Evolutionary conservation across 768 basidiomycete species (phyloP).

Genomic region (Plicaturopsis crispa): DNA sequence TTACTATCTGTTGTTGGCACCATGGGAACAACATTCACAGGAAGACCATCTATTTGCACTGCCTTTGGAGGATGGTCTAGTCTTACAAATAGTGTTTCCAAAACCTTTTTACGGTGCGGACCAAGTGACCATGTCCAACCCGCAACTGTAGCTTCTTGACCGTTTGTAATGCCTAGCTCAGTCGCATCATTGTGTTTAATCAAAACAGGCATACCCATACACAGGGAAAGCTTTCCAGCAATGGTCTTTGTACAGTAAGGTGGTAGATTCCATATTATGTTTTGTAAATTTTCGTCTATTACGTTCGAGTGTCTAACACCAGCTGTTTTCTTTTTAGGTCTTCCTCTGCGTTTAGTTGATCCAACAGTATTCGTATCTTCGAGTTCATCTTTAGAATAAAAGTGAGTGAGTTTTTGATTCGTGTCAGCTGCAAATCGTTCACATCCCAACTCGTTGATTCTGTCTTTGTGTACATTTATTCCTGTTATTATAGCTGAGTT

Average conservation of each 20-base stretch:
- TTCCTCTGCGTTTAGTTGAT: no score
- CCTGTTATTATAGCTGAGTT: conserved; percentile 31
- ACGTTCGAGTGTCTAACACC: no score
- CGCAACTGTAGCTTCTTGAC: conserved; percentile 22
- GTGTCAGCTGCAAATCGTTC: conserved; percentile 25
- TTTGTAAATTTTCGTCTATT: no score
- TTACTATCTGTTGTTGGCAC: not conserved
- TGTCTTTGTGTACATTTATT: conserved; percentile 27
- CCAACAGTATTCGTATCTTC: no score
- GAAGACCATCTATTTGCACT: conserved; percentile 19
- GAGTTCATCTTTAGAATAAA: conserved; percentile 22
- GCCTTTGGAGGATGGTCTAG: conserved; percentile 14
- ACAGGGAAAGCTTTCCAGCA: conserved; percentile 21
- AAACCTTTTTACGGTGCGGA: conserved; percentile 9
- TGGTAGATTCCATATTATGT: conserved; percentile 14
- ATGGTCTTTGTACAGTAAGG: conserved; percentile 15
- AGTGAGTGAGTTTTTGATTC: conserved; percentile 15
- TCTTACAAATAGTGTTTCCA: conserved; percentile 24
- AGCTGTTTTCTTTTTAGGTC: no score
- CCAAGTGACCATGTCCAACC: conserved; percentile 19
- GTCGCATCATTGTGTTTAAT: conserved; percentile 23
- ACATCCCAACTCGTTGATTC: conserved; percentile 25
- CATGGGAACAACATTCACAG: conserved; percentile 24
- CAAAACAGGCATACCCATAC: conserved; percentile 25
- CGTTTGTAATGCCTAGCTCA: conserved; percentile 26